phyloP scores from a whole-genome alignment of 305 asterid species.

The Fraxinus velutina region DNA sequence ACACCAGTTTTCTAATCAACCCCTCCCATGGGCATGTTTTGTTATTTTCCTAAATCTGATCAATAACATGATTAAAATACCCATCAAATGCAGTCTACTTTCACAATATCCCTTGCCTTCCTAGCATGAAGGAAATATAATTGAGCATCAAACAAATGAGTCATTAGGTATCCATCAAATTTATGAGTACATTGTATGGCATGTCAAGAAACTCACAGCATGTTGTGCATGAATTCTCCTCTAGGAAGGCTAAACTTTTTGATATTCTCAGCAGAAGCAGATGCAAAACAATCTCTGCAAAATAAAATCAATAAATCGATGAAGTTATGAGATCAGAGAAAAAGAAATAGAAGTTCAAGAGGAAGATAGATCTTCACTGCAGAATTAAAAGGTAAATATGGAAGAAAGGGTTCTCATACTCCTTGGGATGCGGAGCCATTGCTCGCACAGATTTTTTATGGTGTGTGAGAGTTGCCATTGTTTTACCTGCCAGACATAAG shows the following conservation, averaged over 20 bases:
- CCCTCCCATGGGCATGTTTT: neutral
- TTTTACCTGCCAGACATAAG: conserved; percentile 57
- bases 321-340: neutral
- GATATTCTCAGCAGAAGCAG: conserved; percentile 97
- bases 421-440: conserved; percentile 83
- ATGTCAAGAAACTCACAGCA: conserved; percentile 69
- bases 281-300: conserved; percentile 79
- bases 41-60: neutral
- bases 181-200: neutral
- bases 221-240: conserved; percentile 96
- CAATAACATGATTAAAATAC: neutral
- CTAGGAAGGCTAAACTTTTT: conserved; percentile 85
- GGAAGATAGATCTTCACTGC: neutral
- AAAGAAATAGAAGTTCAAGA: neutral
- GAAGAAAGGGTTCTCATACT: conserved; percentile 41
- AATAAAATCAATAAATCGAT: conserved; percentile 21
- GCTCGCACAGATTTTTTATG: conserved; percentile 99
- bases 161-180: neutral
- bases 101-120: neutral
- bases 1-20: neutral
- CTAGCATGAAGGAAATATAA: neutral
- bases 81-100: neutral
- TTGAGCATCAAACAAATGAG: neutral
- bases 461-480: conserved; percentile 90
- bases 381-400: conserved; percentile 1